Percentiles rank a stretch among this genome's conserved stretches.
phyloP scores from a whole-genome alignment of 225 moss, liverwort and hornwort genomes.

The Antitrichia curtipendula region DNA sequence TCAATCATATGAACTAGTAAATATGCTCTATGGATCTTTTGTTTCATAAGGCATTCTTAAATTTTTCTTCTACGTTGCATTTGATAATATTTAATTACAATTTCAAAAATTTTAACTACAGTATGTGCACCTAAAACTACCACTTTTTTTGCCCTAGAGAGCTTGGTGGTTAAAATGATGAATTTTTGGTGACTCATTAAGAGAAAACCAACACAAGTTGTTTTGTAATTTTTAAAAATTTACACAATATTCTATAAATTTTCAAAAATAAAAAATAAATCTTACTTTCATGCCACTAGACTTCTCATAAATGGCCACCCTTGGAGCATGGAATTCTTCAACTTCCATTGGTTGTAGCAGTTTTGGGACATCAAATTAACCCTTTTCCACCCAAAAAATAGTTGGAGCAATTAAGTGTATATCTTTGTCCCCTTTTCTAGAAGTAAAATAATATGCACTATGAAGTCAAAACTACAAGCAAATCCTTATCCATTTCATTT shows the following conservation, averaged over 20 bases:
- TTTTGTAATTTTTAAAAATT: background rate
- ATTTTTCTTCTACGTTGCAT: background rate
- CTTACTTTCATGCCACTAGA: background rate
- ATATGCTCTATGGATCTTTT: background rate
- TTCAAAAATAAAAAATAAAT: background rate
- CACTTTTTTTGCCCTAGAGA: background rate
- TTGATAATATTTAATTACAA: background rate
- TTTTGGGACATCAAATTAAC: too few species aligned
- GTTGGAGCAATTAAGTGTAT: too few species aligned
- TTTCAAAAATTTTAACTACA: background rate
- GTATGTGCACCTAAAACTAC: background rate
- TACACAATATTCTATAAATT: background rate
- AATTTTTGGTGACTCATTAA: background rate
- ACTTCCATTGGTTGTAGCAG: too few species aligned
- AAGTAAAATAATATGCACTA: too few species aligned
- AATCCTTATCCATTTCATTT: background rate
- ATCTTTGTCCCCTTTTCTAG: too few species aligned
- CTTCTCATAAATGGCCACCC: too few species aligned
- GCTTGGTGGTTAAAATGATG: background rate
- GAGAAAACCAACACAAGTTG: fast-evolving
- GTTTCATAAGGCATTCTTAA: background rate
- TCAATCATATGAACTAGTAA: background rate
- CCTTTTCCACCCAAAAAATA: too few species aligned
- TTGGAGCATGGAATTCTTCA: too few species aligned
- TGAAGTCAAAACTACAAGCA: too few species aligned